These are phyloP conservation scores for Leishmania tarentolae DNA, from an alignment of 208 protist species.

Conservation along the genomic window DNA sequence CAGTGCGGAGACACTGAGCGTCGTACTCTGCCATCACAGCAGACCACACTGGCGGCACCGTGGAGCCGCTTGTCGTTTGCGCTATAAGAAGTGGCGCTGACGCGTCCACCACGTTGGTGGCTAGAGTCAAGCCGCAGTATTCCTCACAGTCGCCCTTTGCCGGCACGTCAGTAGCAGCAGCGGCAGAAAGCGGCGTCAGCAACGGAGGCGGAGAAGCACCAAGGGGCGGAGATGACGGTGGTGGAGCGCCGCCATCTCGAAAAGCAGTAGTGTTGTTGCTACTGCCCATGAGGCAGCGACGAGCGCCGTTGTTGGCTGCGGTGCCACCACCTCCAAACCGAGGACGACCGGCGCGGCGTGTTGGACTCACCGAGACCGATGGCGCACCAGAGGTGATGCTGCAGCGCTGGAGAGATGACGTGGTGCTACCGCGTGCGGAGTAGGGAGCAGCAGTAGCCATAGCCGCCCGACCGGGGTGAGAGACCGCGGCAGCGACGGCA, in stretches of 20 bases:
- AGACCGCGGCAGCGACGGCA: neutral
- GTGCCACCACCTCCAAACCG: neutral
- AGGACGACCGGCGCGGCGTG: slow-evolving; percentile 11
- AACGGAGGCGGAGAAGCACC: neutral
- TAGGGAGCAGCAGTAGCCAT: neutral
- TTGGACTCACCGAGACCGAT: slow-evolving; percentile 23
- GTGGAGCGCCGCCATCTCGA: slow-evolving; percentile 3
- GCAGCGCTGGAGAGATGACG: slow-evolving; percentile 26
- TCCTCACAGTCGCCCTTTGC: neutral
- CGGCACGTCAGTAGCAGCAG: neutral
- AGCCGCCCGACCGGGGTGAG: neutral
- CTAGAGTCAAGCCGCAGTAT: neutral
- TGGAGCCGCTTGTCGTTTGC: neutral
- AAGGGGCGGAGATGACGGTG: neutral
- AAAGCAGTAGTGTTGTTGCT: neutral
- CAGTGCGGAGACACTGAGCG: slow-evolving; percentile 36
- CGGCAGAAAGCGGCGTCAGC: neutral
- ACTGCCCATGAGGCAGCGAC: slow-evolving; percentile 4
- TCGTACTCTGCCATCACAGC: slow-evolving; percentile 35
- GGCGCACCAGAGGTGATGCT: slow-evolving; percentile 14
- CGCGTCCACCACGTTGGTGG: neutral
- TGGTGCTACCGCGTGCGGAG: slow-evolving; percentile 27
- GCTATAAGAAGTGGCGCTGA: slow-evolving; percentile 8
- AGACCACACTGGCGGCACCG: slow-evolving; percentile 10
- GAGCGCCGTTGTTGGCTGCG: slow-evolving; percentile 3